These are phyloP conservation scores for Diplocarpon rosae DNA, from an alignment of 2,329 filamentous ascomycete genomes.

Conservation along the genomic window DNA sequence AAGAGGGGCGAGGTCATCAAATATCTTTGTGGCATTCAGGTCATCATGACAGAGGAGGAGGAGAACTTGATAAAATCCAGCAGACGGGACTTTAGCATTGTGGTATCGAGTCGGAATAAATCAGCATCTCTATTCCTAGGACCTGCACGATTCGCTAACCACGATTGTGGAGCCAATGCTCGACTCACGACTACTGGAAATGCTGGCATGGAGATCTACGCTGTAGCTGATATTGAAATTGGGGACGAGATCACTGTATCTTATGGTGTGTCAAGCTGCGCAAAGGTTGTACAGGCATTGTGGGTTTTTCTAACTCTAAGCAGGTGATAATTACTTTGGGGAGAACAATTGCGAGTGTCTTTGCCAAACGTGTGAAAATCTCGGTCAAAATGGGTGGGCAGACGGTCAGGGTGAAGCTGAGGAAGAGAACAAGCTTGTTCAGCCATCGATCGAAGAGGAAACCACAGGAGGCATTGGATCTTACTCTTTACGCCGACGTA, in stretches of 20 bases:
- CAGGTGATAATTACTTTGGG: slow-evolving; percentile 83
- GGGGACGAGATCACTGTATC: slow-evolving; percentile 96
- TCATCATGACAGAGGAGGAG: slow-evolving; percentile 85
- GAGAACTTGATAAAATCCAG: slow-evolving; percentile 69
- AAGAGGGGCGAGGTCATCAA: slow-evolving; percentile 77
- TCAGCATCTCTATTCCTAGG: slow-evolving; percentile 87
- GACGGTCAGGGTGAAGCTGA: slow-evolving; percentile 40
- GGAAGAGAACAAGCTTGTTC: slow-evolving; percentile 19
- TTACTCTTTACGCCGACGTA: slow-evolving; percentile 45
- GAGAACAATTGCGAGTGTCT: slow-evolving; percentile 91
- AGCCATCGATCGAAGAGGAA: slow-evolving; percentile 24
- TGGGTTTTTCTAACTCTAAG: not conserved
- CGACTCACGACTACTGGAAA: slow-evolving; percentile 72
- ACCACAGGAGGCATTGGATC: slow-evolving; percentile 21
- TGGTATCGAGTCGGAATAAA: slow-evolving; percentile 87
- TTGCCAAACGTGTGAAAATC: slow-evolving; percentile 74
- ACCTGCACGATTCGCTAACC: slow-evolving; percentile 91
- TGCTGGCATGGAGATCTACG: slow-evolving; percentile 84
- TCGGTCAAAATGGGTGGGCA: slow-evolving; percentile 69
- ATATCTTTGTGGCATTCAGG: slow-evolving; percentile 83
- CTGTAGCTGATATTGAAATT: slow-evolving; percentile 66
- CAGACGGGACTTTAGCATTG: slow-evolving; percentile 93
- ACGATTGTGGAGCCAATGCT: slow-evolving; percentile 91
- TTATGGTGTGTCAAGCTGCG: slow-evolving; percentile 41
- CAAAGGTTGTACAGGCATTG: not conserved